Percentiles rank a stretch among this genome's conserved stretches.
Conservation (phyloP, 306 rosid species). For the Citrullus colocynthis region DNA sequence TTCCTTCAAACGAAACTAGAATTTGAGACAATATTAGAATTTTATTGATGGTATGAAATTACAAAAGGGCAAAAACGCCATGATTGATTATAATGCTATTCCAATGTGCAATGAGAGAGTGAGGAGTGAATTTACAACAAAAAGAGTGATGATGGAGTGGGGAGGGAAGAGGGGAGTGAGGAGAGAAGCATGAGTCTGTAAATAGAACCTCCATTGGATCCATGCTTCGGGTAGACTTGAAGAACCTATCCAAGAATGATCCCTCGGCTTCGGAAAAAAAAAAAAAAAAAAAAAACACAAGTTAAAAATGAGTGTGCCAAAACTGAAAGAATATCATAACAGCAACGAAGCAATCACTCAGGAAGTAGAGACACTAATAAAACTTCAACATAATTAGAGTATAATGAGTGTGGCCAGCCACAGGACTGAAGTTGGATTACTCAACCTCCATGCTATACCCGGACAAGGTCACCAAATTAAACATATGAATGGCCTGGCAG, state of each 20-base stretch:
- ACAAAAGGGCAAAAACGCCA: too few relatives aligned
- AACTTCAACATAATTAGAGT: not conserved
- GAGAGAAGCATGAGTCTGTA: not conserved
- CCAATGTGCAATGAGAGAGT: too few relatives aligned
- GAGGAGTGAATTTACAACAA: too few relatives aligned
- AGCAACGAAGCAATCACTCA: not conserved
- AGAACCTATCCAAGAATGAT: slow-evolving; percentile 74
- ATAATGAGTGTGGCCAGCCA: not conserved
- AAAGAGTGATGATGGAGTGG: not conserved
- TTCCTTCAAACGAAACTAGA: too few relatives aligned
- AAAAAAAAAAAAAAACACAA: not conserved
- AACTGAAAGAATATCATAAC: not conserved
- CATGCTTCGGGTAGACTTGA: slow-evolving; percentile 64
- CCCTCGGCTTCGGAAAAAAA: slow-evolving; percentile 46
- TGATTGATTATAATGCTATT: too few relatives aligned
- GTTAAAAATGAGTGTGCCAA: not conserved
- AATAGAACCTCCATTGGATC: slow-evolving; percentile 62
- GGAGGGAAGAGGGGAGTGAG: not conserved
- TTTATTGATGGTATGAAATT: too few relatives aligned
- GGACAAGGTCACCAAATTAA: not conserved
- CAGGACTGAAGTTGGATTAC: not conserved
- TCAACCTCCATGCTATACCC: not conserved
- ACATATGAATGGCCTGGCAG: not conserved
- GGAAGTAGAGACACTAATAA: not conserved
- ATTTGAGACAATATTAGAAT: too few relatives aligned